Evolutionary conservation across 2,329 filamentous ascomycete genomes (phyloP), one percentile per base, ranked within the genome.

Genomic region (Aureobasidium sp.): DNA sequence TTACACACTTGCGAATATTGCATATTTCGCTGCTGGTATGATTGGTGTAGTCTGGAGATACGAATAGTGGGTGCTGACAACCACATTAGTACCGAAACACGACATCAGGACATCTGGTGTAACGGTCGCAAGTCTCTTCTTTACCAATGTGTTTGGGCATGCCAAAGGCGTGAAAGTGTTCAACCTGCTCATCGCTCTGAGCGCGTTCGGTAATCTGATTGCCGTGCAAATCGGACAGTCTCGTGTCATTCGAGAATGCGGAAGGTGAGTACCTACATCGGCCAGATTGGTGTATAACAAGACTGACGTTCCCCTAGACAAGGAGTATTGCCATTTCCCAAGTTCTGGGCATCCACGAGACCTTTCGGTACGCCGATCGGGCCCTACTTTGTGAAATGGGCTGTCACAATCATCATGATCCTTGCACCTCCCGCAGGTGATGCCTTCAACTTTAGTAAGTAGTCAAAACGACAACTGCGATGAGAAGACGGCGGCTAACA

Each of bases 201-300:
- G 85, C 0, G 85, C 59, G 3, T 61, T 62, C 13, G 50, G 60
- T 13, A 62, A 62, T 13, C 83, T 88, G 16, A 76, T 88, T 49
- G 82, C 79, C 62, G 84, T 88, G 63, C 87, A 87, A 63, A 88
- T 88, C 72, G 85, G 85, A 0, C 85, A 88, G 71, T 84, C 85
- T 6, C 81, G 86, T 53, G 72, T 88, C 5, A 84, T 86, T 0
- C 85, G 86, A 71, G 85, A 87, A 70, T 79, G 87, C 16, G 85
- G 83, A 47, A 53, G 59, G 50, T 53, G 21, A 52, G 32, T 52
- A 15, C 2, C n/a, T n/a, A 11, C 8, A 9, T 27, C 16, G 21
- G 32, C 21, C n/a, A 32, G 21, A 37, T 25, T 21, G 11, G 27
- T 29, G n/a, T 5, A 15, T n/a, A 21, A 2, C 8, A 13, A 32